Evolutionary conservation across 148 eudicot genomes (phyloP), one percentile per base, ranked within the genome.

Genomic region (Fagopyrum homotropicum): DNA sequence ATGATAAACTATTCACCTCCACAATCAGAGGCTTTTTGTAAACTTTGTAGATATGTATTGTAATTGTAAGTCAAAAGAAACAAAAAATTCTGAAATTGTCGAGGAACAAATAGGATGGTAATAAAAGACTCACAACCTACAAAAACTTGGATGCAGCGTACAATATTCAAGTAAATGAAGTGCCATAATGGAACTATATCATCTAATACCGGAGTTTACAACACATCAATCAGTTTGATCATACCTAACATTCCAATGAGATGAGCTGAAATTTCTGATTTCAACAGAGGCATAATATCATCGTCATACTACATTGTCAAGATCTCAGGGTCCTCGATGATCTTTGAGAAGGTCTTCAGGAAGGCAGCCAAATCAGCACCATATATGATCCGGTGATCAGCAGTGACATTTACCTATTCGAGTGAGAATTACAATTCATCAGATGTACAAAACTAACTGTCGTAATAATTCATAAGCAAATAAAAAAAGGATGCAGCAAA

Each of bases 261-360:
- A 19, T 8, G 22, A 7, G 5, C 26, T 61, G 43, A 10, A 61
- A 35, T 17, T 59, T 26, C 66, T 14, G 10, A 40, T 60, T 64
- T 35, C 46, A 35, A 64, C 5, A 40, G 70, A 40, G 29, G 46
- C 43, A 15, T 43, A 15, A 66, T 14, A 15, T 68, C 75, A 74
- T 84, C 90, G 3, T 35, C 40, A 35, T 35, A 1, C 40, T 88
- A 93, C 94, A 93, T 77, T 71, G 98, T 91, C 80, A 93, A 81
- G 83, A 87, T 88, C 22, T 93, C 97, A 22, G 98, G 98, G 69
- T 86, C 86, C 81, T 88, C 84, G 73, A 91, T 76, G 75, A 93
- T 91, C 81, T 89, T 93, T 68, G 97, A 80, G 80, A 93, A 93
- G 77, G 97, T 93, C 81, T 93, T 89, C 73, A 93, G 92, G 92